Evolutionary conservation across 495 filamentous ascomycete species (phyloP).

Genomic region (Neurospora cerealis): DNA sequence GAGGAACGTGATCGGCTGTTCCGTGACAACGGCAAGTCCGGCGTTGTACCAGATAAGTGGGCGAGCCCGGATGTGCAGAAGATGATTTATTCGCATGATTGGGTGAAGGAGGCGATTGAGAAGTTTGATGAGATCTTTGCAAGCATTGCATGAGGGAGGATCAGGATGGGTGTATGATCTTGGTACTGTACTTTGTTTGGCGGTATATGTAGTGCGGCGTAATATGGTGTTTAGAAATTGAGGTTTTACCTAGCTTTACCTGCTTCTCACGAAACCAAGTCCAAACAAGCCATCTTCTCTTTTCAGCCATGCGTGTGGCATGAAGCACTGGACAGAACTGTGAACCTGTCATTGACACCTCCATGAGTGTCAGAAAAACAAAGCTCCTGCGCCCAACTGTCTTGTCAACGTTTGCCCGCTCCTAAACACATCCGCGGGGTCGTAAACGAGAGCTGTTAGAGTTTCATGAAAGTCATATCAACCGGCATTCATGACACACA

Average conservation of each 20-base stretch:
- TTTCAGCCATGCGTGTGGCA: neutral
- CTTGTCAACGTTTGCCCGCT: neutral
- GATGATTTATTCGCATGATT: constrained; percentile 66
- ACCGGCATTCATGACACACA: neutral
- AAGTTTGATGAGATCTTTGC: constrained; percentile 50
- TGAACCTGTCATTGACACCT: neutral
- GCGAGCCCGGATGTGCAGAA: constrained; percentile 64
- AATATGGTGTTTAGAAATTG: neutral
- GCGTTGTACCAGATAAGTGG: constrained; percentile 66
- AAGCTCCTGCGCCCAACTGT: neutral
- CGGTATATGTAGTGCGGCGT: neutral
- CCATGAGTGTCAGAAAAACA: neutral
- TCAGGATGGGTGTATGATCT: neutral
- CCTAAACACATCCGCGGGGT: neutral
- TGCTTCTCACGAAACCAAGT: neutral
- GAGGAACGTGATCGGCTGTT: constrained; percentile 68
- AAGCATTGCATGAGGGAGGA: constrained; percentile 10
- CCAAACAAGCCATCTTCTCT: neutral
- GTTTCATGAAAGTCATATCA: neutral
- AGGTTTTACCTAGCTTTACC: neutral
- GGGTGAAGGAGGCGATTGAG: constrained; percentile 49
- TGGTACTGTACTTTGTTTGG: neutral
- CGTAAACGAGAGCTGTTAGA: neutral
- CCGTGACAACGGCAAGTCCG: constrained; percentile 47
- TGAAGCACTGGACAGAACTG: neutral